phyloP scores from a whole-genome alignment of 2,329 filamentous ascomycete species.

The Fusarium metavorans region DNA sequence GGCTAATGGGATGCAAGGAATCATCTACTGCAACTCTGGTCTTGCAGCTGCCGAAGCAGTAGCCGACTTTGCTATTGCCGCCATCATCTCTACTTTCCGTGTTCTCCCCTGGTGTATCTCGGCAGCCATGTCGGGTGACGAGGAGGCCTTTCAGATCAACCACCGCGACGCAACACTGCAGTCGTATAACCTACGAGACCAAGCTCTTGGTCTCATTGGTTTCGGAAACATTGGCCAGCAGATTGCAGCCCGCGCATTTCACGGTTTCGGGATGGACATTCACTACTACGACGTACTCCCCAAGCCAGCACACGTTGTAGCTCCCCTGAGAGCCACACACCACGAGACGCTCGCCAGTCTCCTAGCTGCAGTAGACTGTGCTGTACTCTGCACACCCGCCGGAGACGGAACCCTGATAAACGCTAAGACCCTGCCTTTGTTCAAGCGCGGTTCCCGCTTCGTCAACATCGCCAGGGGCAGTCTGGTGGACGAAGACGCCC shows the following conservation, averaged over 20 bases:
- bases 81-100: slow-evolving; percentile 77
- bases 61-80: slow-evolving; percentile 76
- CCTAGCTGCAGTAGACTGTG: slow-evolving; percentile 66
- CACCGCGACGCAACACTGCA: slow-evolving; percentile 69
- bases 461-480: slow-evolving; percentile 76
- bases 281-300: slow-evolving; percentile 71
- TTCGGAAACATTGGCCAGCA: slow-evolving; percentile 74
- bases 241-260: slow-evolving; percentile 65
- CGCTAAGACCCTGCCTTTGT: slow-evolving; percentile 57
- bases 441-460: slow-evolving; percentile 68
- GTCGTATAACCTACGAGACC: slow-evolving; percentile 73
- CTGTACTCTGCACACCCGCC: slow-evolving; percentile 71
- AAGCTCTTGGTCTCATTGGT: slow-evolving; percentile 74
- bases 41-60: slow-evolving; percentile 78
- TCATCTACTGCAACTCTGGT: slow-evolving; percentile 80
- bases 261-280: slow-evolving; percentile 75
- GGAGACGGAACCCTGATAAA: slow-evolving; percentile 61
- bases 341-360: slow-evolving; percentile 65
- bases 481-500: slow-evolving; percentile 73
- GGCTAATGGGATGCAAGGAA: slow-evolving; percentile 54
- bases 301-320: slow-evolving; percentile 58
- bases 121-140: slow-evolving; percentile 60
- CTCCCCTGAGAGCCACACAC: slow-evolving; percentile 59
- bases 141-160: slow-evolving; percentile 64
- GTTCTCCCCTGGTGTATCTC: slow-evolving; percentile 73